phyloP scores from a whole-genome alignment of 2,329 filamentous ascomycete genomes.

The Fusarium begoniae region DNA sequence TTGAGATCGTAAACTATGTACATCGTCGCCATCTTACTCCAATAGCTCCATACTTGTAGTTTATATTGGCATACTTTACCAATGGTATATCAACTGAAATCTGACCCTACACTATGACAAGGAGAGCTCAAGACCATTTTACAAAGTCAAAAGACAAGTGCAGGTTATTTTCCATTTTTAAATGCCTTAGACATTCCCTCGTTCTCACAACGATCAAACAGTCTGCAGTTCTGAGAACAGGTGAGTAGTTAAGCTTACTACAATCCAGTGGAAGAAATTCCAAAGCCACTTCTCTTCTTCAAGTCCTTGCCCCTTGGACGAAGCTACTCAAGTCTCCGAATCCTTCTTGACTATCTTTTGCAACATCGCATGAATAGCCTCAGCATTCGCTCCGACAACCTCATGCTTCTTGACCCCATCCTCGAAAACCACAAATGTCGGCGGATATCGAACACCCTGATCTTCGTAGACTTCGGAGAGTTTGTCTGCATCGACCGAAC shows the following conservation, averaged over 20 bases:
- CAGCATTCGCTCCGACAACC: background rate
- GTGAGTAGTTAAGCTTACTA: background rate
- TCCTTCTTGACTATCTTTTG: background rate
- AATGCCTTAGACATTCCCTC: no score
- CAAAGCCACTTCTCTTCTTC: fast-evolving
- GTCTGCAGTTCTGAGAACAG: no score
- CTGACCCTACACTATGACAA: background rate
- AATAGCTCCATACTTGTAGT: background rate
- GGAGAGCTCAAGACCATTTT: background rate
- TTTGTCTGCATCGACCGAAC: background rate
- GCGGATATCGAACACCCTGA: background rate
- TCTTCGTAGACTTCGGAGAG: background rate
- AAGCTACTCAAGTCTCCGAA: background rate
- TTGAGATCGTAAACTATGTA: fast-evolving
- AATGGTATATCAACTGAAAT: background rate
- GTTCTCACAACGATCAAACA: no score
- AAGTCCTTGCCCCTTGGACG: background rate
- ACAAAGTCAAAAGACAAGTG: background rate
- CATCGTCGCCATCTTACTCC: no score
- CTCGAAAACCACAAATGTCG: background rate
- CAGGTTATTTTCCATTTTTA: background rate
- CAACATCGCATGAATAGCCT: background rate
- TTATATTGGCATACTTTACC: background rate
- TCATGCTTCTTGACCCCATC: background rate
- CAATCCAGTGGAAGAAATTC: fast-evolving